Percentiles rank a stretch among this genome's conserved stretches.
phyloP scores from a whole-genome alignment of 2,329 filamentous ascomycete species.

The Penicillium olsonii region DNA sequence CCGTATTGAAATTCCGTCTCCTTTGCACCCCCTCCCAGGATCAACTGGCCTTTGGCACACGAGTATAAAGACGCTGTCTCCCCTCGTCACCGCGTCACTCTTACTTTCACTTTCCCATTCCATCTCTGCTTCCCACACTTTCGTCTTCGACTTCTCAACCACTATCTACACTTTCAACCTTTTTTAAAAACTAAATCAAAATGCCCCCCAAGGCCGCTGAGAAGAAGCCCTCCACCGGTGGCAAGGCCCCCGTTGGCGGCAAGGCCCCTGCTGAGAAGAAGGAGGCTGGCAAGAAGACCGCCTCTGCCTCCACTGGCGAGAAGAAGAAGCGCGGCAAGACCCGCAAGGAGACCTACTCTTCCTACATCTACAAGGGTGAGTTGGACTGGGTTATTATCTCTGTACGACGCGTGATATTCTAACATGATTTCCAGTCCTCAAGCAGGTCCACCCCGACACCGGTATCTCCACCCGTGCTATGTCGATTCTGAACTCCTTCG shows the following conservation, averaged over 20 bases:
- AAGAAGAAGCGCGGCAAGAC: constrained; percentile 99
- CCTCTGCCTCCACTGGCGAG: constrained; percentile 79
- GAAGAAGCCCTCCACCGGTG: constrained; percentile 93
- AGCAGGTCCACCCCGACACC: constrained; percentile 99
- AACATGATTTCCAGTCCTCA: constrained; percentile 69
- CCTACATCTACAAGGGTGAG: constrained; percentile 99
- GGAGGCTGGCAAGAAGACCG: constrained; percentile 99
- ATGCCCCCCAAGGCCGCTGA: constrained; percentile 98
- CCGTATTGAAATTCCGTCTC: constrained; percentile 51
- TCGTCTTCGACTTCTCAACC: constrained; percentile 25
- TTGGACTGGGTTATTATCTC: background rate
- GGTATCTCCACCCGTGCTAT: constrained; percentile 99
- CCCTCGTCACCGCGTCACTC: constrained; percentile 44
- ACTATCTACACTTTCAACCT: constrained; percentile 26
- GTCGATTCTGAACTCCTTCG: constrained; percentile 99
- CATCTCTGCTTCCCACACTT: constrained; percentile 38
- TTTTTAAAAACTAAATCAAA: constrained; percentile 51
- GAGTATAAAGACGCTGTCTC: constrained; percentile 49
- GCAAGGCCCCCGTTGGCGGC: constrained; percentile 79
- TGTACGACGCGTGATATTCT: constrained; percentile 8
- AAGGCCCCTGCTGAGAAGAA: constrained; percentile 95
- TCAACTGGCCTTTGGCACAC: constrained; percentile 45
- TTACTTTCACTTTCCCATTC: constrained; percentile 37
- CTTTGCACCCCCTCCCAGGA: constrained; percentile 44
- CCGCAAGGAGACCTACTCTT: constrained; percentile 99